phyloP scores from a whole-genome alignment of 2,329 filamentous ascomycete genomes.

The Phyllosticta paracitricarpa region DNA sequence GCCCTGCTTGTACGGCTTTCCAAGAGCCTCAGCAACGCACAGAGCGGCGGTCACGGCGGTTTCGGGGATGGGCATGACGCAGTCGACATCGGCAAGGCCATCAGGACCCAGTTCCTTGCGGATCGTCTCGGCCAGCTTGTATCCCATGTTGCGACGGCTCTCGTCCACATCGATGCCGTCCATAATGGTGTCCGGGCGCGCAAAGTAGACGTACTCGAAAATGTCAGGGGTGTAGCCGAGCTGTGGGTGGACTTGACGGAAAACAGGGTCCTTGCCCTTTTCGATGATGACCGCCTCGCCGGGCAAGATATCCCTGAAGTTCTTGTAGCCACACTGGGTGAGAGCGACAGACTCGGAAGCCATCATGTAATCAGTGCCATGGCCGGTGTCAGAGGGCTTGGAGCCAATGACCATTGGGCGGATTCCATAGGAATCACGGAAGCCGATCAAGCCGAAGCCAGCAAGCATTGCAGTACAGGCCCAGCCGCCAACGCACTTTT shows the following conservation, averaged over 20 bases:
- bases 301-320: slow-evolving; percentile 68
- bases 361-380: slow-evolving; percentile 76
- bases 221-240: slow-evolving; percentile 72
- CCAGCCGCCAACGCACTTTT: slow-evolving; percentile 63
- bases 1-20: slow-evolving; percentile 68
- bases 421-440: slow-evolving; percentile 72
- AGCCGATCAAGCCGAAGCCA: slow-evolving; percentile 69
- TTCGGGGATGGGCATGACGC: slow-evolving; percentile 74
- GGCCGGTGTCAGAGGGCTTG: slow-evolving; percentile 54
- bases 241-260: slow-evolving; percentile 61
- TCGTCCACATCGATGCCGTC: slow-evolving; percentile 82
- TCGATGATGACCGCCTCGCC: slow-evolving; percentile 79
- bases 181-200: slow-evolving; percentile 69
- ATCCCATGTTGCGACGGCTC: slow-evolving; percentile 78
- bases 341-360: slow-evolving; percentile 82
- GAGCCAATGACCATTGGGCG: slow-evolving; percentile 73
- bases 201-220: slow-evolving; percentile 84
- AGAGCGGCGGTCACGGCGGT: slow-evolving; percentile 76
- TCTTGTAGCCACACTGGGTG: slow-evolving; percentile 66
- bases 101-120: slow-evolving; percentile 57
- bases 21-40: slow-evolving; percentile 61
- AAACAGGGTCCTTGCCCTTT: slow-evolving; percentile 65
- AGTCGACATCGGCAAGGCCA: slow-evolving; percentile 66
- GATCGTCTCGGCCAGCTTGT: slow-evolving; percentile 66
- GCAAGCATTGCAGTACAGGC: slow-evolving; percentile 76